These are phyloP conservation scores for Hymenoscyphus occultus DNA, from an alignment of 2,329 filamentous ascomycete species.

Conservation along the genomic window DNA sequence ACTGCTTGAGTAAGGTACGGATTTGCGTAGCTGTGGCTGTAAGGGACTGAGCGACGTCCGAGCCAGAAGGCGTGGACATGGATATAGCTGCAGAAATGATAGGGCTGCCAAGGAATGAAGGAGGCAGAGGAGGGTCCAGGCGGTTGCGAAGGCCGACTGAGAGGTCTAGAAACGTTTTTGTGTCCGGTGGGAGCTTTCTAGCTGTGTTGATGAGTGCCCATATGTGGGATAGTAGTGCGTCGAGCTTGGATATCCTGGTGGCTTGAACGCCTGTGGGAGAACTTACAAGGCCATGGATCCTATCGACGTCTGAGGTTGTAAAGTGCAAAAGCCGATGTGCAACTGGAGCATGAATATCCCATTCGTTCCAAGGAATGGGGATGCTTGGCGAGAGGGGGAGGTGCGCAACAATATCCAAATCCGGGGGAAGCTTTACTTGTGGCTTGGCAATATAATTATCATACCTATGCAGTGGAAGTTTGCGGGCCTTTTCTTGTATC, in stretches of 20 bases:
- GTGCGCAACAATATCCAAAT: conserved; percentile 30
- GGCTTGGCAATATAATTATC: conserved; percentile 41
- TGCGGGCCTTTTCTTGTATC: conserved; percentile 34
- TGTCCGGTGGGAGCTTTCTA: conserved; percentile 31
- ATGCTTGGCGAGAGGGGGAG: conserved; percentile 32
- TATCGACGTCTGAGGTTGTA: conserved; percentile 35
- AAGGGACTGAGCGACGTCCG: conserved; percentile 16
- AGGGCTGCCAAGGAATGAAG: conserved; percentile 45
- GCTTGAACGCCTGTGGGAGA: conserved; percentile 12
- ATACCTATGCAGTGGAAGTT: conserved; percentile 45
- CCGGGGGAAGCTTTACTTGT: conserved; percentile 23
- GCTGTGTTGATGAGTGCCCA: conserved; percentile 46
- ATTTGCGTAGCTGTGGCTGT: conserved; percentile 35
- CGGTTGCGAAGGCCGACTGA: conserved; percentile 42
- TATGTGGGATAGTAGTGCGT: conserved; percentile 46
- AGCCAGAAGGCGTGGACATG: background rate
- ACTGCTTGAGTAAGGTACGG: conserved; percentile 37
- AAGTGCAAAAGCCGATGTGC: conserved; percentile 40
- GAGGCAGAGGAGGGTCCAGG: conserved; percentile 40
- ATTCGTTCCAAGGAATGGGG: conserved; percentile 43
- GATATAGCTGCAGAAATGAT: conserved; percentile 41
- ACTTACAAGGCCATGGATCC: conserved; percentile 35
- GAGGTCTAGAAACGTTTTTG: conserved; percentile 39
- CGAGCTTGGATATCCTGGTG: conserved; percentile 41
- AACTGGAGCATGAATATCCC: conserved; percentile 39